These are phyloP conservation scores for Furcasterigmium sp. DNA, from an alignment of 2,329 filamentous ascomycete species.

Conservation along the genomic window DNA sequence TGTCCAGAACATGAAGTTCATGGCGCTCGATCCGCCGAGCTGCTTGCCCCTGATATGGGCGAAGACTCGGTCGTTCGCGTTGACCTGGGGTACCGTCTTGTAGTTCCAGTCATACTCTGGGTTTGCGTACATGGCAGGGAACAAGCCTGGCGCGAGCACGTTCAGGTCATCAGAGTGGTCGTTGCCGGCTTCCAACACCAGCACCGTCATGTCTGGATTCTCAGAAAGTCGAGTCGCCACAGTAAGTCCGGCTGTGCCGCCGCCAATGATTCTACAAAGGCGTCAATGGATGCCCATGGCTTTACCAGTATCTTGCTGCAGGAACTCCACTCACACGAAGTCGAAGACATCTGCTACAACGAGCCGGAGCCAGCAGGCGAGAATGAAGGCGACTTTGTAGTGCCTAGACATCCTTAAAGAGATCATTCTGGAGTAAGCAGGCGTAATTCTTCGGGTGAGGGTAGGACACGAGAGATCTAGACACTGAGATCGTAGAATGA, in stretches of 20 bases:
- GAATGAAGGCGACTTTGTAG: too few relatives aligned
- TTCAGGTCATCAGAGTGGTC: slow-evolving; percentile 10
- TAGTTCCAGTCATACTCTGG: slow-evolving; percentile 15
- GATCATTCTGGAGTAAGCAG: too few relatives aligned
- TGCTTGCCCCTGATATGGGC: slow-evolving; percentile 11
- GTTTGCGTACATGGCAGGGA: slow-evolving; percentile 12
- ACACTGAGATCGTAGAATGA: too few relatives aligned
- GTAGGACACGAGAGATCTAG: too few relatives aligned
- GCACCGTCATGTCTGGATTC: slow-evolving; percentile 2
- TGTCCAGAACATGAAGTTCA: slow-evolving; percentile 54
- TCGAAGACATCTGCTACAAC: too few relatives aligned
- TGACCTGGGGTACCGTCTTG: slow-evolving; percentile 10
- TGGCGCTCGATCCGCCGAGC: slow-evolving; percentile 58
- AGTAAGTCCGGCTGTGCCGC: slow-evolving; percentile 29
- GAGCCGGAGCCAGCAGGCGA: too few relatives aligned
- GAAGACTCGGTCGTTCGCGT: slow-evolving; percentile 5
- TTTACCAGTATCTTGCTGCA: too few relatives aligned
- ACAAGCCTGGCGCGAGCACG: slow-evolving; percentile 12
- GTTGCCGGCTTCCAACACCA: slow-evolving; percentile 12
- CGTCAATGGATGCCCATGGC: too few relatives aligned
- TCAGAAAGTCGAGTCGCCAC: slow-evolving; percentile 24
- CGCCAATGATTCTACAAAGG: too few relatives aligned
- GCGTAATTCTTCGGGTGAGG: too few relatives aligned
- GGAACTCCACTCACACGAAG: too few relatives aligned
- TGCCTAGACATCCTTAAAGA: too few relatives aligned